These are phyloP conservation scores for Talaromyces liani DNA, from an alignment of 495 filamentous ascomycete genomes.

Conservation along the genomic window DNA sequence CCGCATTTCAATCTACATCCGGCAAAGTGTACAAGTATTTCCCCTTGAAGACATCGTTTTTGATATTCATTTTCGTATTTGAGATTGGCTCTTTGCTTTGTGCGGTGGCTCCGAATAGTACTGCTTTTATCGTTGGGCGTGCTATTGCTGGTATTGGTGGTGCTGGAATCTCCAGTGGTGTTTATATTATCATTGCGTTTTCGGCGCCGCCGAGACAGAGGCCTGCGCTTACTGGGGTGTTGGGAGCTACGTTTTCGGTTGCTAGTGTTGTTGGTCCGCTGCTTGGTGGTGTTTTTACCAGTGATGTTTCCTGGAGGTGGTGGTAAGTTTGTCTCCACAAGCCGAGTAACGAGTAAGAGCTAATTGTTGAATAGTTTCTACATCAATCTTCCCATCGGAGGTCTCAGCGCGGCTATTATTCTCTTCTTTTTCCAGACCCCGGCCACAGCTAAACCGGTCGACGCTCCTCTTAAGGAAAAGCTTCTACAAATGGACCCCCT, in stretches of 20 bases:
- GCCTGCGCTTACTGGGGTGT: slow-evolving; percentile 29
- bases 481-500: slow-evolving; percentile 27
- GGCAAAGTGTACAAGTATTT: slow-evolving; percentile 50
- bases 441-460: slow-evolving; percentile 15
- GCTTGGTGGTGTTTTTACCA: slow-evolving; percentile 40
- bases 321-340: slow-evolving; percentile 18
- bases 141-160: slow-evolving; percentile 25
- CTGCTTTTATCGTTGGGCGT: slow-evolving; percentile 27
- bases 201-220: slow-evolving; percentile 21
- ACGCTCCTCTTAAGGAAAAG: slow-evolving; percentile 23
- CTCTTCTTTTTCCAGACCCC: slow-evolving; percentile 33
- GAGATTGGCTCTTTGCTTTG: slow-evolving; percentile 56
- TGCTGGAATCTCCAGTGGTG: slow-evolving; percentile 19
- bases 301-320: slow-evolving; percentile 41
- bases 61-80: slow-evolving; percentile 59
- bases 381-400: slow-evolving; percentile 47
- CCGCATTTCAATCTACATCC: slow-evolving; percentile 43
- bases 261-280: slow-evolving; percentile 38
- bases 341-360: background rate
- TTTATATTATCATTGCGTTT: slow-evolving; percentile 28
- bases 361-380: slow-evolving; percentile 31
- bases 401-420: slow-evolving; percentile 25
- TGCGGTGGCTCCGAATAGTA: slow-evolving; percentile 21
- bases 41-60: slow-evolving; percentile 38
- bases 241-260: slow-evolving; percentile 30